These are phyloP conservation scores for Sechiopsis laciniata DNA, from an alignment of 306 rosid genomes.

Conservation along the genomic window DNA sequence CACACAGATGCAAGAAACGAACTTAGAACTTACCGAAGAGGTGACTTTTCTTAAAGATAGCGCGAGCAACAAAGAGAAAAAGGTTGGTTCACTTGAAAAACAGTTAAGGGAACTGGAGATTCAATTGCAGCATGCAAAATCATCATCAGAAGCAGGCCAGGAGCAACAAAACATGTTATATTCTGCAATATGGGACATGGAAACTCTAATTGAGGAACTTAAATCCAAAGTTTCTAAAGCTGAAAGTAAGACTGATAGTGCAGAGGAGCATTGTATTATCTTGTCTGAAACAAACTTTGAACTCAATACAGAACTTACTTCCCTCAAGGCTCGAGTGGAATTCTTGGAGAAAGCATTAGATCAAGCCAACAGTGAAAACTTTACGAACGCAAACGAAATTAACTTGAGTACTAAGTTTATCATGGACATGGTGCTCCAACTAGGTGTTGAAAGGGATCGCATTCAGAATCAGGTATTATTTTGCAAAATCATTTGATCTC, in stretches of 20 bases:
- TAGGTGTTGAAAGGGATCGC: conserved; percentile 67
- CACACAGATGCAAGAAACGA: conserved; percentile 66
- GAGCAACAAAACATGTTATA: conserved; percentile 97
- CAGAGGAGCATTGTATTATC: conserved; percentile 50
- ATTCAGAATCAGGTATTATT: conserved; percentile 61
- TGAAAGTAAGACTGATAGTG: conserved; percentile 56
- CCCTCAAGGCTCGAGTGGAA: conserved; percentile 42
- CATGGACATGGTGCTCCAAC: conserved; percentile 66
- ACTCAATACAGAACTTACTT: conserved; percentile 53
- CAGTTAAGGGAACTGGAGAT: conserved; percentile 73
- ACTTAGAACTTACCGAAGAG: conserved; percentile 84
- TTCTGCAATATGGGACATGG: conserved; percentile 98
- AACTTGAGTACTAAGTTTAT: conserved; percentile 45
- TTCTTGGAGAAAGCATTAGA: conserved; percentile 58
- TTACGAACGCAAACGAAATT: conserved; percentile 52
- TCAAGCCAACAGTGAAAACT: conserved; percentile 41
- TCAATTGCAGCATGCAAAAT: conserved; percentile 73
- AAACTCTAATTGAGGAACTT: conserved; percentile 84
- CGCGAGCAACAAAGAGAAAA: conserved; percentile 59
- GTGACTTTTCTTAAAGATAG: conserved; percentile 68
- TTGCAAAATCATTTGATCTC: conserved; percentile 17
- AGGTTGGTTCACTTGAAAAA: conserved; percentile 80
- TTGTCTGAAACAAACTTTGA: conserved; percentile 62
- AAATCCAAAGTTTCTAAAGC: conserved; percentile 80
- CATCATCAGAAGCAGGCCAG: conserved; percentile 83